Evolutionary conservation across 108 stramenopile species (phyloP), one percentile per base, ranked within the genome.

Genomic region (Parietichytrium sp.): DNA sequence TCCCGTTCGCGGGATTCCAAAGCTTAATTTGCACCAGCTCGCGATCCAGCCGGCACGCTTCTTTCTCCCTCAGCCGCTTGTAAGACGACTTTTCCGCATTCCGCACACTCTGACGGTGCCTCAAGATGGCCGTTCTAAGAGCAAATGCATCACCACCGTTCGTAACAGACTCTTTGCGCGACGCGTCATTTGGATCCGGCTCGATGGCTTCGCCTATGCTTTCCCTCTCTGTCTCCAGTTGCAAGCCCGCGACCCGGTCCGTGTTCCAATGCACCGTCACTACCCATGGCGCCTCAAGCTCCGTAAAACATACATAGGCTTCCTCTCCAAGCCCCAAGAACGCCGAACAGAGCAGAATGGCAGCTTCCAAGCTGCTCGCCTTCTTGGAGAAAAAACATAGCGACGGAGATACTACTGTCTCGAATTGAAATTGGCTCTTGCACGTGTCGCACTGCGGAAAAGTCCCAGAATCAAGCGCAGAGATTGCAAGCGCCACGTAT

Each of bases 1-100:
- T 6, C 20, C 61, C 61, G 36, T 33, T 72, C 8, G 61, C 1
- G n/a, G 61, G 61, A 27, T 72, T 72, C 61, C 61, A 72, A 25
- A 72, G 45, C 0, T 23, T 16, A 12, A 72, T 42, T 6, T 10
- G 33, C 38, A 23, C 36, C 10, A 15, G 10, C 45, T 3, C 25
- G 10, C 61, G 33, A 2, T 27, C 6, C 13, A 16, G 61, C 10
- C 45, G 38, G 15, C 36, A 33, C 2, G 61, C 20, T n/a, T 6
- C 13, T 27, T 72, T 72, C 20, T 72, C 61, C 38, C 61, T 33
- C 61, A n/a, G 10, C 29, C 61, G 61, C 6, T n/a, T 6, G 42
- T 25, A 72, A 27, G 10, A 2, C 6, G 18, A 42, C 1, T 38
- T 6, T n/a, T 10, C 29, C n/a, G n/a, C n/a, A n/a, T n/a, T n/a